A percentile compares a stretch with the other conserved stretches of the same genome.
Evolutionary conservation across 176 grass and related monocot species (phyloP).

Genomic region (Triticum turgidum): DNA sequence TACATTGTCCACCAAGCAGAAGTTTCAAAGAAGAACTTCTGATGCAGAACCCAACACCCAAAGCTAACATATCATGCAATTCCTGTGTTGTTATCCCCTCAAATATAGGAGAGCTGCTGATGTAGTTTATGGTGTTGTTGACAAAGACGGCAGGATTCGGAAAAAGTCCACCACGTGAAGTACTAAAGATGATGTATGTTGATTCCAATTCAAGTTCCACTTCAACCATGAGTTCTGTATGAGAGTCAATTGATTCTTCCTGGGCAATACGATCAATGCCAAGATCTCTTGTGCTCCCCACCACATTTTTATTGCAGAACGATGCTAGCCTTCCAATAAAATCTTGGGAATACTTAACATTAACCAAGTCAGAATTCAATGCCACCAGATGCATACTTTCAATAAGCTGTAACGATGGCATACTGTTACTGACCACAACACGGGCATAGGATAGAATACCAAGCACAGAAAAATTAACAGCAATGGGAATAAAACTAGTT

Average conservation of each 20-base stretch:
- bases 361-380: slow-evolving; percentile 32
- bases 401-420: slow-evolving; percentile 45
- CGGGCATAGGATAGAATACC: slow-evolving; percentile 3
- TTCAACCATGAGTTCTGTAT: slow-evolving; percentile 43
- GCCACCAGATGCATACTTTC: slow-evolving; percentile 41
- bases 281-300: slow-evolving; percentile 29
- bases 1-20: slow-evolving; percentile 44
- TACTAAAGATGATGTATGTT: slow-evolving; percentile 49
- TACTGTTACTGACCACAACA: slow-evolving; percentile 11
- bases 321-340: slow-evolving; percentile 52
- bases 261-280: slow-evolving; percentile 26
- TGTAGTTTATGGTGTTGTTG: slow-evolving; percentile 33
- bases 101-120: slow-evolving; percentile 35
- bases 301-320: slow-evolving; percentile 35
- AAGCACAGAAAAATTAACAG: neutral
- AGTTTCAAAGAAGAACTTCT: slow-evolving; percentile 54
- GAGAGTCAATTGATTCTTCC: slow-evolving; percentile 12
- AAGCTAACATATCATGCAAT: slow-evolving; percentile 37
- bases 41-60: slow-evolving; percentile 59
- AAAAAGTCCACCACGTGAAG: slow-evolving; percentile 40
- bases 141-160: slow-evolving; percentile 23
- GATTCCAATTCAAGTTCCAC: slow-evolving; percentile 59
- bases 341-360: slow-evolving; percentile 53
- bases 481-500: neutral
- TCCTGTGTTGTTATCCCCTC: slow-evolving; percentile 28